Conservation (phyloP, 169 alveolate species). For the Neospora caninum region DNA sequence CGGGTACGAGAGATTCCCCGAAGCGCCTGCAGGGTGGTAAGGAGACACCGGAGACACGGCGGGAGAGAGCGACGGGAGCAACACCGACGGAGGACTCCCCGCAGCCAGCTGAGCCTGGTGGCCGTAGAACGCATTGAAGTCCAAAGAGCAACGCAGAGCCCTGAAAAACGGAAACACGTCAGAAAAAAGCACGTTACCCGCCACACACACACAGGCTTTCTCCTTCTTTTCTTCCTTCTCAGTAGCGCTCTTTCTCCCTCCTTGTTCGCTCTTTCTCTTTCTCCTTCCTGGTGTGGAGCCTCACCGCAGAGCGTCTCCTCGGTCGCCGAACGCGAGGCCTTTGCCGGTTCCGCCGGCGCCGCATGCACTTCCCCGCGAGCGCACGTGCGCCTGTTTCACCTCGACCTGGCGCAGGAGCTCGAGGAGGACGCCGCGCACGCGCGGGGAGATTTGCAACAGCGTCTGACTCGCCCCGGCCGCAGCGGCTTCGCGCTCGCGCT, state of each 20-base stretch:
- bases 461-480: background rate
- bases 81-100: background rate
- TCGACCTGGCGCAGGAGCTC: constrained; percentile 31
- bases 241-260: background rate
- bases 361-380: background rate
- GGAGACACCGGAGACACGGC: background rate
- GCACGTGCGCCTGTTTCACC: background rate
- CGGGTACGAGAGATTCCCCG: background rate
- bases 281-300: too few species aligned
- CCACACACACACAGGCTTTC: too few species aligned
- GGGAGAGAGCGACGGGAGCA: background rate
- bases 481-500: constrained; percentile 9
- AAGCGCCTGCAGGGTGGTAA: background rate
- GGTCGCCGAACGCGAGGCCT: constrained; percentile 5
- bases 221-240: too few species aligned
- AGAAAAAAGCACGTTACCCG: too few species aligned
- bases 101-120: constrained; percentile 47
- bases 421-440: background rate
- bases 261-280: background rate
- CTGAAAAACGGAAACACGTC: constrained; percentile 33
- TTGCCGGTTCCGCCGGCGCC: background rate
- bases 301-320: constrained; percentile 31
- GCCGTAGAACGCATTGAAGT: constrained; percentile 52
- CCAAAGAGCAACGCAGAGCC: constrained; percentile 51
- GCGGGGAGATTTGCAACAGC: background rate